phyloP scores from a whole-genome alignment of 1,284 basidiomycete species.

The Laetiporus sulphureus region DNA sequence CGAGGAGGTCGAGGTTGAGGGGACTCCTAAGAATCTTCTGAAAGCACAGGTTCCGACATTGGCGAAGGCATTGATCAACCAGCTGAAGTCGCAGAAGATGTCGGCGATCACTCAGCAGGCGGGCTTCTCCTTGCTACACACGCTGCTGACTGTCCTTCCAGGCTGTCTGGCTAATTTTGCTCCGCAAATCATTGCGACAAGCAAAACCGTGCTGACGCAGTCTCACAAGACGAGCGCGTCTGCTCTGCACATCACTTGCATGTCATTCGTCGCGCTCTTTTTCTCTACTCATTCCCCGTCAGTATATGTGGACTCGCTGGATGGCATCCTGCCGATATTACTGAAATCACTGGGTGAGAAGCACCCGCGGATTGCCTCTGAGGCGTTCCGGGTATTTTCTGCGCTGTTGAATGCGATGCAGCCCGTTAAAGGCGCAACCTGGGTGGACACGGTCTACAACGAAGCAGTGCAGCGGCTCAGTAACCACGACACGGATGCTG shows the following conservation, averaged over 20 bases:
- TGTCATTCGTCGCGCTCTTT: slow-evolving; percentile 82
- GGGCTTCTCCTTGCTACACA: slow-evolving; percentile 75
- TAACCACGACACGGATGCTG: slow-evolving; percentile 84
- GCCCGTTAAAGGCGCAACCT: slow-evolving; percentile 52
- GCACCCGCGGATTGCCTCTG: slow-evolving; percentile 74
- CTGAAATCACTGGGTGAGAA: slow-evolving; percentile 66
- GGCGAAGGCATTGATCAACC: slow-evolving; percentile 78
- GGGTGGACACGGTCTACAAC: slow-evolving; percentile 68
- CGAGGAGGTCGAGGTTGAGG: slow-evolving; percentile 72
- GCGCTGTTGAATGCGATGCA: slow-evolving; percentile 57
- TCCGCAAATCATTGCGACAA: slow-evolving; percentile 50
- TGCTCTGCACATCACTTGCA: slow-evolving; percentile 69
- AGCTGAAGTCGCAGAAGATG: slow-evolving; percentile 79
- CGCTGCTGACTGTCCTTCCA: slow-evolving; percentile 74
- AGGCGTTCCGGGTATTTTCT: slow-evolving; percentile 79
- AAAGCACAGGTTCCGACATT: slow-evolving; percentile 71
- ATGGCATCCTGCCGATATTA: slow-evolving; percentile 65
- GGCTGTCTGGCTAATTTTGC: slow-evolving; percentile 79
- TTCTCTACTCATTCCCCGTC: slow-evolving; percentile 76
- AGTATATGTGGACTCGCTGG: slow-evolving; percentile 56
- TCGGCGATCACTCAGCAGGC: slow-evolving; percentile 77
- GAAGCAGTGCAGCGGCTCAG: slow-evolving; percentile 68
- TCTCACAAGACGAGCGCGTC: slow-evolving; percentile 64
- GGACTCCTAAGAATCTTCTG: slow-evolving; percentile 67
- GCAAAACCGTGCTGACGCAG: slow-evolving; percentile 57